Evolutionary conservation across 2,329 filamentous ascomycete species (phyloP).

Genomic region (Raffaelea arxii): DNA sequence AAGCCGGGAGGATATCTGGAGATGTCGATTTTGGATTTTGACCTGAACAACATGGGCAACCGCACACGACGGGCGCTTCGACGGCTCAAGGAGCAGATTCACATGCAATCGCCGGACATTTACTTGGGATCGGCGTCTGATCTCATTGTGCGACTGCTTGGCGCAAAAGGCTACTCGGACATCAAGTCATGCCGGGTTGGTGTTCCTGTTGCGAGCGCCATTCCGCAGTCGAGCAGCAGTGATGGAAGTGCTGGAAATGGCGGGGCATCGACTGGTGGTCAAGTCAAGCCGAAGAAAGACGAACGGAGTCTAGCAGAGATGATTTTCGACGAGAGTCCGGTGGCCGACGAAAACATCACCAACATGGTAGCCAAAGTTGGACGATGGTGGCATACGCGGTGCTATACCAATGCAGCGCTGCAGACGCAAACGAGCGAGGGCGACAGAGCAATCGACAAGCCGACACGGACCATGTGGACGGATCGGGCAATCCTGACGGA

Average conservation of each 20-base stretch:
- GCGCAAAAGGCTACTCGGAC: conserved; percentile 58
- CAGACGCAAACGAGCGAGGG: not conserved
- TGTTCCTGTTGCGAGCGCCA: conserved; percentile 56
- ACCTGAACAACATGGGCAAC: conserved; percentile 74
- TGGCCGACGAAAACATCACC: conserved; percentile 75
- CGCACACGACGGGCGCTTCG: conserved; percentile 59
- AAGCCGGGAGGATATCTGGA: conserved; percentile 74
- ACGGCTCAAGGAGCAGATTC: conserved; percentile 61
- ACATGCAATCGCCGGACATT: conserved; percentile 47
- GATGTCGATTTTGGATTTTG: conserved; percentile 66
- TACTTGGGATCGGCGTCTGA: conserved; percentile 52
- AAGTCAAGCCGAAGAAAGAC: conserved; percentile 29
- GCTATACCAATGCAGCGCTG: conserved; percentile 62
- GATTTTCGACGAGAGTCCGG: conserved; percentile 58
- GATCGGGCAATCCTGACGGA: conserved; percentile 68
- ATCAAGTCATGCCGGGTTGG: conserved; percentile 71
- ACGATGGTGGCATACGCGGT: conserved; percentile 92
- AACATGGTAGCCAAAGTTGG: conserved; percentile 90
- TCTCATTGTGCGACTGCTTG: conserved; percentile 55
- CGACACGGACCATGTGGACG: conserved; percentile 71
- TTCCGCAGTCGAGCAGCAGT: conserved; percentile 18
- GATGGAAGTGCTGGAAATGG: conserved; percentile 4
- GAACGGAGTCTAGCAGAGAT: conserved; percentile 57
- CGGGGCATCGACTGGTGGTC: conserved; percentile 1
- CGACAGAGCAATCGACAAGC: conserved; percentile 19